These are phyloP conservation scores for Pseudogymnoascus sp. DNA, from an alignment of 2,329 filamentous ascomycete species.

Conservation along the genomic window DNA sequence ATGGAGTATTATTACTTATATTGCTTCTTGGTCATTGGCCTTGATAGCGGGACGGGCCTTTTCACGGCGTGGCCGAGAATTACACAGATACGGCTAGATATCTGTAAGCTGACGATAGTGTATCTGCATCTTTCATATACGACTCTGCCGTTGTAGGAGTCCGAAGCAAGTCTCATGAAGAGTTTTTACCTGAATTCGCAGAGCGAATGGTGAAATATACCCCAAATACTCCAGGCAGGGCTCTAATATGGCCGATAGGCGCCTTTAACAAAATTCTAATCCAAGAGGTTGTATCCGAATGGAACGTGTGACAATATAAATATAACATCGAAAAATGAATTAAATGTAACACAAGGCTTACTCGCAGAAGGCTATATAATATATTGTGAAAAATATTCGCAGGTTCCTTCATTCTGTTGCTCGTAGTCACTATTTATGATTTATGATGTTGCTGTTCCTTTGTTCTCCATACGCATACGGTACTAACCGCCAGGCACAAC, in stretches of 20 bases:
- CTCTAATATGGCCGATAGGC: neutral
- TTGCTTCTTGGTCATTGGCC: neutral
- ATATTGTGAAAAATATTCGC: neutral
- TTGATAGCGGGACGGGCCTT: neutral
- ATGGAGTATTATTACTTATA: neutral
- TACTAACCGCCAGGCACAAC: slow-evolving; percentile 7
- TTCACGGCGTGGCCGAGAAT: neutral
- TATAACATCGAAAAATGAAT: neutral
- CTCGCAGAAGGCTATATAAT: neutral
- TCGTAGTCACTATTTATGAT: neutral
- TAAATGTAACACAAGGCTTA: neutral
- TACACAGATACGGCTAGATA: neutral
- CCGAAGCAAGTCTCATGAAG: neutral
- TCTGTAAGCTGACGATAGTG: neutral
- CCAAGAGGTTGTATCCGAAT: neutral
- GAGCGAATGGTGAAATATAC: neutral
- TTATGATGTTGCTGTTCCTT: neutral
- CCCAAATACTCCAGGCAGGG: neutral
- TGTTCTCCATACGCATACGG: neutral
- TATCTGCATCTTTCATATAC: neutral
- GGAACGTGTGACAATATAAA: neutral
- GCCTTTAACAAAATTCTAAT: neutral
- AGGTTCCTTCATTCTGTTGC: neutral
- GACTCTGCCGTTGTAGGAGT: neutral
- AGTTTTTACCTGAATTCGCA: neutral